Base-by-base conservation (phyloP, 257 asterid species). In the Parsonsia alboflavescens region DNA sequence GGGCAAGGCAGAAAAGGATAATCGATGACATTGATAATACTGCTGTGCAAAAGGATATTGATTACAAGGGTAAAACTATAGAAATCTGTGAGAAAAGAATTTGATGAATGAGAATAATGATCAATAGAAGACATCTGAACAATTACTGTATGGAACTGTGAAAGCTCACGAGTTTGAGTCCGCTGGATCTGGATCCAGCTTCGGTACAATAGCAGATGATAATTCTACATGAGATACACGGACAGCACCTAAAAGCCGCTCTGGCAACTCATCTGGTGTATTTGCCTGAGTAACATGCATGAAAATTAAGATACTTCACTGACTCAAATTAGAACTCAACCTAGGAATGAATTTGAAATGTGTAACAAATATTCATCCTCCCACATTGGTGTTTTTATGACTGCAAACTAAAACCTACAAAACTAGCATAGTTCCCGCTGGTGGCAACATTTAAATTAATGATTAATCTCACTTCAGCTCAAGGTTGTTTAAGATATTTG, bases 171-270 rank as follows among this genome's bases (percentile, higher is more conserved):
- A 72, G 79, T 66, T 49, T 2, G 54, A 69, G 39, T 79, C 80
- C 28, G 78, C 58, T 53, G 71, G 44, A 26, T 81, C 87, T 0
- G 85, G 61, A 9, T 83, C 86, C 64, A 83, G 76, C 12, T 74
- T 75, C 16, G 88, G 85, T 28, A 69, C 86, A 67, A 81, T 41
- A 26, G 89, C 89, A 22, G 86, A 77, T 6, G 85, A 79, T 36
- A 83, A 56, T 73, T 86, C 88, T 61, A 86, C 49, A 61, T 86
- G 89, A 15, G 85, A 86, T 54, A 80, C 81, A 24, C 85, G 88
- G 22, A 84, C 86, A 22, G 82, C 89, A 50, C 86, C 88, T 28
- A 86, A 63, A 28, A 83, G 85, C 56, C 84, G 74, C 80, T 86
- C 88, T 28, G 88, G 89, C 71, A 86, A 83, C 74, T 83, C 89